Base-by-base conservation (phyloP, 768 basidiomycete genomes). In the Amanita exitialis region DNA sequence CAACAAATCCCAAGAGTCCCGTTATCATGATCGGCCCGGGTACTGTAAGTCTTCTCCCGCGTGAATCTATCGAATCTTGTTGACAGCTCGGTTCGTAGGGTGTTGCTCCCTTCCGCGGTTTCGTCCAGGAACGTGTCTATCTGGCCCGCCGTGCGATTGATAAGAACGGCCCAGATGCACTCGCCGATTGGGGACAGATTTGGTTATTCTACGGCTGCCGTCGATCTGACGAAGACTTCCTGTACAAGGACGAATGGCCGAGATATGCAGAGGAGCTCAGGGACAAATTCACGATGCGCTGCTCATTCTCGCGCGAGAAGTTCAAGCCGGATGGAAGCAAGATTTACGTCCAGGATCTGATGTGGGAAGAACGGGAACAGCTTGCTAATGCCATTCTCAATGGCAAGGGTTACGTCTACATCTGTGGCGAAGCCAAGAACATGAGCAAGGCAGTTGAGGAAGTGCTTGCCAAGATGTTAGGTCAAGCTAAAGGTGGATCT, bases 21-120 rank as follows among this genome's bases (percentile, higher is more conserved):
- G 86, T 99, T 46, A 90, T 99, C 68, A 98, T 99, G 96, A 81
- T 99, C 64, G 96, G 96, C 37, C 96, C 96, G 54, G 96, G 96
- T 48, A 99, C 94, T 52, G 93, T 95, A 64, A 71, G 90, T 79
- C 35, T 28, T 12, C 16, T 23, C 49, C 3, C 21, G 42, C 45
- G 27, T 35, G 37, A 30, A 42, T 20, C 21, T 51, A n/a, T 38
- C 9, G 52, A 47, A 28, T 15, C 41, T 20, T 8, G 12, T 28
- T 38, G 44, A 49, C 44, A 54, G 42, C 41, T 55, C 57, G 58
- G 42, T 27, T 53, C 53, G 12, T 52, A 95, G 92, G 96, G 96
- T 73, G 93, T 99, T 51, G 96, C 96, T 42, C 96, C 96, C 7
- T 99, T 99, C 90, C 89, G 96, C 54, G 96, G 95, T 2, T 99